Percentiles rank a stretch among this genome's conserved stretches.
Evolutionary conservation across 192 early-diverging fungal species (phyloP).

Genomic region (Geosiphon pyriformis): DNA sequence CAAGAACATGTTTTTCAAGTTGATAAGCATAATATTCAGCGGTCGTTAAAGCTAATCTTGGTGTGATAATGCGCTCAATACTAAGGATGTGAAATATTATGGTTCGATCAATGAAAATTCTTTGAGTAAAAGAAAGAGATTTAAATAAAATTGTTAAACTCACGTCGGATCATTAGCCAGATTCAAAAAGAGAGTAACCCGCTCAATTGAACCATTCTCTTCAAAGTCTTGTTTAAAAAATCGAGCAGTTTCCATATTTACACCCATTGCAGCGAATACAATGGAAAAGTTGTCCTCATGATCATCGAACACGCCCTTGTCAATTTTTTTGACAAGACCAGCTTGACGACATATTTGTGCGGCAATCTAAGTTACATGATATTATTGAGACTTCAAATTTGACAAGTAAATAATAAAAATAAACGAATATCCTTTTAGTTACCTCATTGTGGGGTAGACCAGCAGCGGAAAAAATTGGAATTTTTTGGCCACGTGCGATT

Average conservation of each 20-base stretch:
- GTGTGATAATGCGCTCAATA: constrained; percentile 99
- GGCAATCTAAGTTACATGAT: constrained; percentile 65
- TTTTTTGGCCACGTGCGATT: constrained; percentile 99
- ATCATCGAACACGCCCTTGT: constrained; percentile 89
- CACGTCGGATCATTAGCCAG: constrained; percentile 98
- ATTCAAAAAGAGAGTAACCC: constrained; percentile 98
- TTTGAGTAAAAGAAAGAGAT: background rate
- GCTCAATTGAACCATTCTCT: constrained; percentile 98
- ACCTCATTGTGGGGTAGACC: constrained; percentile 98
- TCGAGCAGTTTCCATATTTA: constrained; percentile 99
- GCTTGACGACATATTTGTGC: constrained; percentile 99
- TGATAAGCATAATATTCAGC: constrained; percentile 99
- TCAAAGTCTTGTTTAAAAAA: constrained; percentile 99
- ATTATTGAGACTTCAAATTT: too few species aligned
- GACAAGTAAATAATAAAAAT: too few species aligned
- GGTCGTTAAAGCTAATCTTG: constrained; percentile 94
- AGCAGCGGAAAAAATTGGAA: constrained; percentile 98
- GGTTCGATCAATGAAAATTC: background rate
- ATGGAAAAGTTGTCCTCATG: constrained; percentile 99
- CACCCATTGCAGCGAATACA: constrained; percentile 99
- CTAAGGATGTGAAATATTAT: constrained; percentile 32
- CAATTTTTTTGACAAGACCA: constrained; percentile 85
- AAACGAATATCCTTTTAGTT: too few species aligned
- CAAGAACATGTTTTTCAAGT: constrained; percentile 97
- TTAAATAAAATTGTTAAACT: constrained; percentile 23